These are phyloP conservation scores for Cordia subcordata DNA, from an alignment of 257 asterid genomes.

Conservation along the genomic window DNA sequence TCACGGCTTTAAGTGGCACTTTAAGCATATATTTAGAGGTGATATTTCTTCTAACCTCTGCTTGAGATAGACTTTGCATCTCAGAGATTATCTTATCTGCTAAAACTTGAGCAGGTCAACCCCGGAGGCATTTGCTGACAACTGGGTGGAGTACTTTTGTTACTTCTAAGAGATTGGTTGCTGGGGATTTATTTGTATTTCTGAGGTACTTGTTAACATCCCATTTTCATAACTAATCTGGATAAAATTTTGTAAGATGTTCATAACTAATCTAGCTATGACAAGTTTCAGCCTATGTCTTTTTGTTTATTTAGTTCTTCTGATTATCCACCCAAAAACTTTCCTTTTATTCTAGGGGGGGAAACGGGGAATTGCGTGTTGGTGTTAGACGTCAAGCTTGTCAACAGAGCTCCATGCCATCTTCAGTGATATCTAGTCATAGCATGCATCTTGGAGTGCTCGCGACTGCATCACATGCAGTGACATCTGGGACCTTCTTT, in stretches of 20 bases:
- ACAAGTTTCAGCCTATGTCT: not conserved
- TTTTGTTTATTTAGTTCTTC: not conserved
- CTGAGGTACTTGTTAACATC: constrained; percentile 40
- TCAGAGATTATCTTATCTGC: not conserved
- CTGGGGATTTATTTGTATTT: constrained; percentile 76
- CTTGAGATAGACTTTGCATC: not conserved
- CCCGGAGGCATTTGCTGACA: constrained; percentile 79
- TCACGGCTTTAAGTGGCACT: constrained; percentile 64
- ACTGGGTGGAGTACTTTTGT: constrained; percentile 90
- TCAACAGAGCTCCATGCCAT: constrained; percentile 64
- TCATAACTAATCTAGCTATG: not conserved
- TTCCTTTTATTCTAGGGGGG: constrained; percentile 37
- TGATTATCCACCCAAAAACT: not conserved
- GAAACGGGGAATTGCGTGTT: constrained; percentile 61
- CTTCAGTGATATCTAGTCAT: constrained; percentile 79
- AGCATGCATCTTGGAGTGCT: constrained; percentile 87
- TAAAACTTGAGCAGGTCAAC: constrained; percentile 52
- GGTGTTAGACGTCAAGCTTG: constrained; percentile 63
- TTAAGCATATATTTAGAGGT: constrained; percentile 86
- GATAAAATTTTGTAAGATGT: too few relatives aligned
- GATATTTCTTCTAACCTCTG: constrained; percentile 3
- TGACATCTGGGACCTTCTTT: constrained; percentile 48
- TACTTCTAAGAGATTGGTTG: constrained; percentile 64
- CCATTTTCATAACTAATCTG: not conserved
- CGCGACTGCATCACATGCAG: constrained; percentile 82